phyloP scores from a whole-genome alignment of 176 grass and related monocot genomes.

The Elymus sibiricus region DNA sequence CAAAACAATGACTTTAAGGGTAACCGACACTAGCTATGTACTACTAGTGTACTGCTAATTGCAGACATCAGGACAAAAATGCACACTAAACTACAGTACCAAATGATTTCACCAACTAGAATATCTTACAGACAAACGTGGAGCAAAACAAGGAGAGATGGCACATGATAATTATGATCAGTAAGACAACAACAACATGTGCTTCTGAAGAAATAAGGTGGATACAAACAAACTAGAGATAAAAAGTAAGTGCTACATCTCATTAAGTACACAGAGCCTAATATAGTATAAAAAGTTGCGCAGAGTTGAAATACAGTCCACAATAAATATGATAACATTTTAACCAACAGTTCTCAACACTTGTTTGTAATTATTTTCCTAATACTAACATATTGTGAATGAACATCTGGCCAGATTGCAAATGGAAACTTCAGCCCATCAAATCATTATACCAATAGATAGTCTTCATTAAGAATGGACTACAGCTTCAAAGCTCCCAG shows the following conservation, averaged over 20 bases:
- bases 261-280: not conserved
- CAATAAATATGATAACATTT: not conserved
- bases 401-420: not conserved
- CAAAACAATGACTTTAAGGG: slow-evolving; percentile 15
- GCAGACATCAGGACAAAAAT: slow-evolving; percentile 29
- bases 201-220: slow-evolving; percentile 4
- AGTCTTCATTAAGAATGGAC: not conserved
- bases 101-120: slow-evolving; percentile 21
- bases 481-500: not conserved
- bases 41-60: slow-evolving; percentile 3
- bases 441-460: not conserved
- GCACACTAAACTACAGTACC: slow-evolving; percentile 6
- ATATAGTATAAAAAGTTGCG: not conserved
- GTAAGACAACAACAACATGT: not conserved
- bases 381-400: not conserved
- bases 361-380: not conserved
- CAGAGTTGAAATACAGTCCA: not conserved
- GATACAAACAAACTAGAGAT: not conserved
- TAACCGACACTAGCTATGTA: not conserved
- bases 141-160: slow-evolving; percentile 16
- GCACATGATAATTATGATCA: slow-evolving; percentile 20
- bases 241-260: not conserved
- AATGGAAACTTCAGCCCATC: not conserved
- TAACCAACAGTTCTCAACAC: not conserved
- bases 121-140: slow-evolving; percentile 21